phyloP scores from a whole-genome alignment of 2,329 filamentous ascomycete genomes.

The Trichoderma polysporum region DNA sequence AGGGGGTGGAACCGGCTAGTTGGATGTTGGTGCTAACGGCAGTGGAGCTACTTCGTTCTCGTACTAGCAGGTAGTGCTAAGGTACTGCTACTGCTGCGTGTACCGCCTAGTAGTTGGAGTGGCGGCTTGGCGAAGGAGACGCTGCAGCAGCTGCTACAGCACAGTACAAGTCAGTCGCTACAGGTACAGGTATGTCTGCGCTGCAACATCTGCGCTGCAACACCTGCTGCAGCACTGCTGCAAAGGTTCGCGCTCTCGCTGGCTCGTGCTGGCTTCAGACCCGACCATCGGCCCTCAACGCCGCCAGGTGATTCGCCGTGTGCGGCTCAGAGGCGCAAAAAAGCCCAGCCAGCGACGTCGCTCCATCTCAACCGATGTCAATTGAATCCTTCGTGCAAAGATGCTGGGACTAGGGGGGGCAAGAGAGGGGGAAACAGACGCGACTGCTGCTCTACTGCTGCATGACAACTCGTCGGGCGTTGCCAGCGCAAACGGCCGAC shows the following conservation, averaged over 20 bases:
- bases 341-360: background rate
- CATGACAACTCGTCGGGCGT: too few species aligned
- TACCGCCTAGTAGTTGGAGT: too few species aligned
- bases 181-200: too few species aligned
- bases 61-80: background rate
- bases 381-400: background rate
- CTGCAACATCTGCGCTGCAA: background rate
- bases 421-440: background rate
- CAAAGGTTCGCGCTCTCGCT: background rate
- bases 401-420: background rate
- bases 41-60: background rate
- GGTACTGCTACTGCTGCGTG: background rate
- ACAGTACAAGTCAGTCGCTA: too few species aligned
- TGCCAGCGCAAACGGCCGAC: background rate
- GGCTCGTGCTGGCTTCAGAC: background rate
- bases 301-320: background rate
- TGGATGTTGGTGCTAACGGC: background rate
- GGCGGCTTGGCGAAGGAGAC: too few species aligned
- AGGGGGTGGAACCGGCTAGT: background rate
- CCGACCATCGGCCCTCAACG: background rate
- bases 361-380: background rate
- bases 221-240: background rate
- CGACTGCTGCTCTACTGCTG: too few species aligned
- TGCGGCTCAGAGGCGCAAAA: background rate
- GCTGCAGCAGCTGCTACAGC: background rate